A percentile compares a stretch with the other conserved stretches of the same genome.
These are phyloP conservation scores for Epicoccum nigrum DNA, from an alignment of 2,329 filamentous ascomycete species.

Conservation along the genomic window DNA sequence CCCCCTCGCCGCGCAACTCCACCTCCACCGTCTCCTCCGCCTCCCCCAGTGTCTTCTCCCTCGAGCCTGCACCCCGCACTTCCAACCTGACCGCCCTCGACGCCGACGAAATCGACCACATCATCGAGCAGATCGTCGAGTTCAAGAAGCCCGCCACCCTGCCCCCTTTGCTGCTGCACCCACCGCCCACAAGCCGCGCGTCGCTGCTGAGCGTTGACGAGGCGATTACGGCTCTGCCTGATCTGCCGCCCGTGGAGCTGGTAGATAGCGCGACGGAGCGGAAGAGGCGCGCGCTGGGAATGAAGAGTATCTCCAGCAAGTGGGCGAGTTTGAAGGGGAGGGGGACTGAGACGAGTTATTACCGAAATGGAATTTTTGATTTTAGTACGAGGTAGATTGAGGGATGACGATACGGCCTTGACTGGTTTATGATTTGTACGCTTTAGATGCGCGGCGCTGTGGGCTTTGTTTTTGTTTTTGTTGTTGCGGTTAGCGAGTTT, in stretches of 20 bases:
- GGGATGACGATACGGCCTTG: background rate
- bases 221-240: constrained; percentile 27
- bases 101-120: constrained; percentile 21
- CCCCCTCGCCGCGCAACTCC: no score
- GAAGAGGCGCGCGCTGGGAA: no score
- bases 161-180: constrained; percentile 28
- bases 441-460: background rate
- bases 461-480: background rate
- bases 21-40: no score
- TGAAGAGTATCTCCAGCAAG: constrained; percentile 24
- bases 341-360: constrained; percentile 3
- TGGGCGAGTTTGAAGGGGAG: constrained; percentile 30
- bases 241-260: background rate
- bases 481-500: background rate
- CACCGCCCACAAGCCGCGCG: constrained; percentile 26
- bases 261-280: no score
- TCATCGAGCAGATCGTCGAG: constrained; percentile 35
- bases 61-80: constrained; percentile 4
- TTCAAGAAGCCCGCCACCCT: constrained; percentile 29
- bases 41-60: no score
- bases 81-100: constrained; percentile 1
- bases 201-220: constrained; percentile 14
- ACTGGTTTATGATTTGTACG: background rate
- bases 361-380: constrained; percentile 10
- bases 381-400: constrained; percentile 14